Base-by-base conservation (phyloP, 169 alveolate genomes). In the Plasmodium gonderi region DNA sequence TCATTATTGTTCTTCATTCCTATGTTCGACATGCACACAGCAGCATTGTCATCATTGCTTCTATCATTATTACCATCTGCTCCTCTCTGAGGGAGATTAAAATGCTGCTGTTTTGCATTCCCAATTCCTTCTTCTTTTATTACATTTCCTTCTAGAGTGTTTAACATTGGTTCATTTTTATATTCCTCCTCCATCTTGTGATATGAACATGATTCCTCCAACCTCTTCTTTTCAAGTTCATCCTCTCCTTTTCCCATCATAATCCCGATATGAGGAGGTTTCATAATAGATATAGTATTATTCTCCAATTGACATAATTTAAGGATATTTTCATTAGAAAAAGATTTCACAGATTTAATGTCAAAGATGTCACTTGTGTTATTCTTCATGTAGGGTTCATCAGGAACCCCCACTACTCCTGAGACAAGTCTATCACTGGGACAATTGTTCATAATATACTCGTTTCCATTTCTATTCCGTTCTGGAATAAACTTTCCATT, bases 321-420 rank as follows among this genome's bases (percentile, higher is more conserved):
- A 3, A 14, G 26, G 0, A 49, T 45, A 47, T 82, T 82, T n/a
- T 72, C 92, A 26, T 68, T 82, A 1, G 92, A 49, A 12, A 82
- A 82, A 2, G 92, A 82, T 40, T 82, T 82, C 23, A 69, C 92
- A 12, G 92, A 72, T n/a, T 45, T 82, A 3, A 69, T 31, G n/a
- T 82, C 83, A 8, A 11, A 23, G 8, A 47, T 69, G 14, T 82
- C 92, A 69, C 64, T 60, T 3, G 80, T 11, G 42, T 44, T 82
- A 26, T 23, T 82, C 14, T 79, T 79, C 11, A 54, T 1, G 12
- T n/a, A 33, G 69, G 2, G n/a, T 17, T 14, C 69, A 17, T 14
- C 69, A n/a, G n/a, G n/a, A n/a, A 54, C 17, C 0, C 2, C 33
- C 9, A 54, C 1, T n/a, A n/a, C n/a, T n/a, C n/a, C n/a, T n/a